Evolutionary conservation across 306 rosid genomes (phyloP), one percentile per base, ranked within the genome.

Genomic region (Castanopsis chinensis): DNA sequence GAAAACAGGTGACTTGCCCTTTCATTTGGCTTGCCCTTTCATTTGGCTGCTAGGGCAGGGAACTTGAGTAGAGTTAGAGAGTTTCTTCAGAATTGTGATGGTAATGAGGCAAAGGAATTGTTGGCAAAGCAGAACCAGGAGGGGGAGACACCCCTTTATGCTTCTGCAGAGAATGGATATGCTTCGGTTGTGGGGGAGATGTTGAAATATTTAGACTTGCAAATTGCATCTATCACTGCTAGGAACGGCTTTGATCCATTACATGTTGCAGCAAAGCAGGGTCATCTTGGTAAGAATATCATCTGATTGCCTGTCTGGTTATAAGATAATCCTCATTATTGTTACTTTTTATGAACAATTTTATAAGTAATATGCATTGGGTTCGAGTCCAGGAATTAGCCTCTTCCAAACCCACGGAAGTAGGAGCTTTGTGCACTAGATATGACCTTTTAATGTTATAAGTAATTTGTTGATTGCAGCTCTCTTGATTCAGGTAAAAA

Each of bases 111-210:
- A 17, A 86, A 87, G 71, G 82, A 80, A 71, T 84, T 90, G 76
- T 81, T 92, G 87, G 85, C 91, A 5, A 94, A 88, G 75, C 89
- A 85, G 83, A 94, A 94, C 76, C 90, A 79, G 19, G 99, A 94
- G 80, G 97, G 92, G 73, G 99, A 94, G 85, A 94, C 99, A 61
- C 88, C 99, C 54, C 97, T 94, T 73, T 94, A 94, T 76, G 92
- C 71, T 14, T 96, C 99, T 3, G 89, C 99, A 2, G 99, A 94
- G 80, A 86, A 85, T 72, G 99, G 97, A 23, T 88, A 92, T 75
- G 86, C 87, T 75, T 18, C 78, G 54, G 81, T 92, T 60, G 95
- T 92, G 59, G 86, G 84, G 52, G 97, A 91, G 86, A 91, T 94
- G 92, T 79, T 92, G 81, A 90, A 86, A 83, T 77, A 87, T 84